Conservation (phyloP, 768 basidiomycete genomes). For the Pleurotus djamor region DNA sequence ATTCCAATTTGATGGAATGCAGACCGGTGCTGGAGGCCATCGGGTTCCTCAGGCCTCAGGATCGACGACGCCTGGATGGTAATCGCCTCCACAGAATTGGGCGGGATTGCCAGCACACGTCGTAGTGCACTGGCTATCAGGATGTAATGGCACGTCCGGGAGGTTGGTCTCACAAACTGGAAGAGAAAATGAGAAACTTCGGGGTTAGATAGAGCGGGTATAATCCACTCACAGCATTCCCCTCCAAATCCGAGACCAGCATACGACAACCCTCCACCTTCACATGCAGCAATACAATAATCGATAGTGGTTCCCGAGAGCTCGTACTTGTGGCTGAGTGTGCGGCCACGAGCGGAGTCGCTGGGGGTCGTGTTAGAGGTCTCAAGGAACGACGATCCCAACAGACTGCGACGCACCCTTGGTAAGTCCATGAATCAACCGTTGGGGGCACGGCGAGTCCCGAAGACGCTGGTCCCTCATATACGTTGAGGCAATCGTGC, state of each 20-base stretch:
- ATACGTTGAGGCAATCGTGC: conserved; percentile 42
- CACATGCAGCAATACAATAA: conserved; percentile 37
- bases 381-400: not conserved
- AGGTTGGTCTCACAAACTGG: no score
- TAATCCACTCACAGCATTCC: not conserved
- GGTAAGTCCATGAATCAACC: not conserved
- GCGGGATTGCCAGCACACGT: conserved; percentile 11
- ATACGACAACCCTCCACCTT: conserved; percentile 32
- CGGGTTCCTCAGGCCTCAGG: no score
- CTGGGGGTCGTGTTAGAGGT: not conserved
- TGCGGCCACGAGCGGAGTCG: not conserved
- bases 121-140: conserved; percentile 10
- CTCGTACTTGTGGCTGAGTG: not conserved
- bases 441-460: not conserved
- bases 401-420: not conserved
- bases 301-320: conserved; percentile 27
- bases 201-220: not conserved
- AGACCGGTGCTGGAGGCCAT: no score
- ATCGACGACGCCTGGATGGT: not conserved
- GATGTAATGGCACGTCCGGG: no score
- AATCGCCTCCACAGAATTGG: conserved; percentile 11
- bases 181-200: no score
- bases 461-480: not conserved
- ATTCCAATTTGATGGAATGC: not conserved
- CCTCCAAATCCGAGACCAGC: conserved; percentile 37